phyloP scores from a whole-genome alignment of 305 asterid genomes.

The Rubia peregrina region DNA sequence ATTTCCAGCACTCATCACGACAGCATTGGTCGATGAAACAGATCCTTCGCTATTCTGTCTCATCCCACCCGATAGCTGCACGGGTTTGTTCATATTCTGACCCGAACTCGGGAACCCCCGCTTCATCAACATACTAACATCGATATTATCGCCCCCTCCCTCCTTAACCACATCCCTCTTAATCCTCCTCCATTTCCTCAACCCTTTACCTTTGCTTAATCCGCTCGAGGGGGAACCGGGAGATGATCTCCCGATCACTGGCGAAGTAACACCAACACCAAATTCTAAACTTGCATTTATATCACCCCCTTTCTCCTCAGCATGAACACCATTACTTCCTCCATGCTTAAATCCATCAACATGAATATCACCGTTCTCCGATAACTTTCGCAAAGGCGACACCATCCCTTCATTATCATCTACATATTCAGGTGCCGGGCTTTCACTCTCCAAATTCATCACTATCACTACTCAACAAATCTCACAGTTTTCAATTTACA shows the following conservation, averaged over 20 bases:
- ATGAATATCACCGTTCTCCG: slow-evolving; percentile 18
- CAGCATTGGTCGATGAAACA: slow-evolving; percentile 43
- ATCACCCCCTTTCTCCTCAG: slow-evolving; percentile 22
- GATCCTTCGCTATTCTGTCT: slow-evolving; percentile 46
- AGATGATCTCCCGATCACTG: slow-evolving; percentile 9
- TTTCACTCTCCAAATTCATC: slow-evolving; percentile 49
- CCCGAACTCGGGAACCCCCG: slow-evolving; percentile 28
- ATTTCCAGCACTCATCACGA: slow-evolving; percentile 19
- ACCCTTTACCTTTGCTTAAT: slow-evolving; percentile 46
- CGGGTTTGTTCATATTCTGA: slow-evolving; percentile 28
- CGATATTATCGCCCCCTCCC: slow-evolving; percentile 28
- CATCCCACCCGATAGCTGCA: slow-evolving; percentile 31
- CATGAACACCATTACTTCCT: slow-evolving; percentile 27
- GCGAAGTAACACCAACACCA: slow-evolving; percentile 17
- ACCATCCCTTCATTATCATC: slow-evolving; percentile 36
- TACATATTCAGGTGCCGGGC: slow-evolving; percentile 35
- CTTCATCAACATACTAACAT: slow-evolving; percentile 24
- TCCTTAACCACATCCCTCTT: slow-evolving; percentile 43
- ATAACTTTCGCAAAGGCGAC: slow-evolving; percentile 16
- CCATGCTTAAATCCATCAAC: slow-evolving; percentile 22
- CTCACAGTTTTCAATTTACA: neutral
- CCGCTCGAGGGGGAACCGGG: slow-evolving; percentile 5
- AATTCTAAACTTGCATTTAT: neutral
- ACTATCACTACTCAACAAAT: slow-evolving; percentile 1
- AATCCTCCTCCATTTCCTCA: slow-evolving; percentile 86